These are phyloP conservation scores for Alternaria sp. DNA, from an alignment of 2,329 filamentous ascomycete species.

Conservation along the genomic window DNA sequence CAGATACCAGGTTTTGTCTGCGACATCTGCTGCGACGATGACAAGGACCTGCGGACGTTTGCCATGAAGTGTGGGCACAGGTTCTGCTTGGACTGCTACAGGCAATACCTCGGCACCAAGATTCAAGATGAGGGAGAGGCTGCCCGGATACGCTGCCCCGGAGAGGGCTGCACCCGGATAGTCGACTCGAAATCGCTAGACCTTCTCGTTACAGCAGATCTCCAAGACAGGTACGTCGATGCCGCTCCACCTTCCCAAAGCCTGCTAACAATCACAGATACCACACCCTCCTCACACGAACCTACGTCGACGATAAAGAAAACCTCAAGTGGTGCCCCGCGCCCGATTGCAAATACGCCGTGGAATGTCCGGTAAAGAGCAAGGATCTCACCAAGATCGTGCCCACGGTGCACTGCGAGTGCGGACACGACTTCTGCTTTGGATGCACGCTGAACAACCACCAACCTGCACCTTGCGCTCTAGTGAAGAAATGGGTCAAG, in stretches of 20 bases:
- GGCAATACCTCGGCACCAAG: conserved; percentile 90
- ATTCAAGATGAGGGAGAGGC: conserved; percentile 96
- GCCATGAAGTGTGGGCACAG: conserved; percentile 95
- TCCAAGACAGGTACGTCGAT: conserved; percentile 62
- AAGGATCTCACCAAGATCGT: conserved; percentile 86
- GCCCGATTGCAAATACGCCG: conserved; percentile 93
- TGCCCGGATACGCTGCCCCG: conserved; percentile 91
- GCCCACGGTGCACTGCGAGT: conserved; percentile 86
- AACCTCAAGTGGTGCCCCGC: conserved; percentile 97
- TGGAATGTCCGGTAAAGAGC: conserved; percentile 88
- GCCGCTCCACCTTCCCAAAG: neutral
- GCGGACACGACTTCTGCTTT: conserved; percentile 92
- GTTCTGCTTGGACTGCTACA: conserved; percentile 92
- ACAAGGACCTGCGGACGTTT: conserved; percentile 78
- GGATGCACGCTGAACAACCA: conserved; percentile 91
- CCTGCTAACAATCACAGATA: conserved; percentile 66
- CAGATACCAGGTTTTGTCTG: conserved; percentile 81
- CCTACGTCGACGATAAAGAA: conserved; percentile 97
- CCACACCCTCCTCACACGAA: conserved; percentile 84
- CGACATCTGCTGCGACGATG: conserved; percentile 96
- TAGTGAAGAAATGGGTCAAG: conserved; percentile 96
- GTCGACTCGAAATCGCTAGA: conserved; percentile 90
- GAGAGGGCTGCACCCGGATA: conserved; percentile 85
- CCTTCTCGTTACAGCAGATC: conserved; percentile 70
- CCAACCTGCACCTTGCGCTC: conserved; percentile 87